Evolutionary conservation across 2,329 filamentous ascomycete genomes (phyloP).

Genomic region (Pyrenochaeta sp.): DNA sequence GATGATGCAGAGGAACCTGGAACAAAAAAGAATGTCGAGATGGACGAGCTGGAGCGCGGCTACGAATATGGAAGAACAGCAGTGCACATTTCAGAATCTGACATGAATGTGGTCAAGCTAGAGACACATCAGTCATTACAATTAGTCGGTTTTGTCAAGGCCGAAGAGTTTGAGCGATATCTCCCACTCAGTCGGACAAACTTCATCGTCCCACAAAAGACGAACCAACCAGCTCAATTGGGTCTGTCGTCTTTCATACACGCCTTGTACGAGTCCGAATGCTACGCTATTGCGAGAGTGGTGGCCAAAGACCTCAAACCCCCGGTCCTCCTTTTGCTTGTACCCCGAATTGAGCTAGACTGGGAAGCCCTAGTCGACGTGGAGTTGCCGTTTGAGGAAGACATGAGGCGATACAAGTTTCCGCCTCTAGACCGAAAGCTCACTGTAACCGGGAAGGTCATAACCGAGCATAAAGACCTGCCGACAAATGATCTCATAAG

Average conservation of each 20-base stretch:
- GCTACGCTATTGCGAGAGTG: constrained; percentile 84
- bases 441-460: constrained; percentile 80
- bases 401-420: constrained; percentile 88
- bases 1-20: constrained; percentile 76
- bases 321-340: constrained; percentile 78
- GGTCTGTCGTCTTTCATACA: constrained; percentile 90
- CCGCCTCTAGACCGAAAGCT: constrained; percentile 87
- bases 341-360: constrained; percentile 78
- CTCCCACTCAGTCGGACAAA: constrained; percentile 83
- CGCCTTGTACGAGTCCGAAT: constrained; percentile 82
- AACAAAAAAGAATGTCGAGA: constrained; percentile 81
- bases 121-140: constrained; percentile 78
- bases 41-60: constrained; percentile 87
- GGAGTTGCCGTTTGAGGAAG: constrained; percentile 91
- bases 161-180: constrained; percentile 80
- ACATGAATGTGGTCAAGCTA: constrained; percentile 87
- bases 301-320: constrained; percentile 84
- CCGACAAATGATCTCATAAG: constrained; percentile 75
- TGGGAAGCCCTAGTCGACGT: constrained; percentile 89
- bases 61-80: constrained; percentile 93
- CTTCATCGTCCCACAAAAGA: constrained; percentile 77
- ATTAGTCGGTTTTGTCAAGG: constrained; percentile 85
- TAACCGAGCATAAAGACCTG: constrained; percentile 84
- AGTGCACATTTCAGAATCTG: constrained; percentile 85
- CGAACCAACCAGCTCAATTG: constrained; percentile 81